These are phyloP conservation scores for Crithidia brevicula DNA, from an alignment of 208 protist genomes.

Conservation along the genomic window DNA sequence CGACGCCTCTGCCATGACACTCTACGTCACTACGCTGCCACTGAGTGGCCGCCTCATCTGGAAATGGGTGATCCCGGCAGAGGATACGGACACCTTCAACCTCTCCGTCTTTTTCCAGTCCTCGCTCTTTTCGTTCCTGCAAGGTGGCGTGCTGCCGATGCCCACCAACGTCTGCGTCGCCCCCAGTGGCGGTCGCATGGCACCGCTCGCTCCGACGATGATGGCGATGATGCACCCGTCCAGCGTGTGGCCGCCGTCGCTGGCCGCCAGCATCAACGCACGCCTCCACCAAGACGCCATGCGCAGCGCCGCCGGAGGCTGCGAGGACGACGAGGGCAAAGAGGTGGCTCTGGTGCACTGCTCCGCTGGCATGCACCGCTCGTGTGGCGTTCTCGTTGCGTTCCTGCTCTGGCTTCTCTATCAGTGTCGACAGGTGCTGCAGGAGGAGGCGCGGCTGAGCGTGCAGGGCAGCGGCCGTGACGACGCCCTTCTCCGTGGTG, in stretches of 20 bases:
- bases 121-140: conserved; percentile 64
- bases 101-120: conserved; percentile 78
- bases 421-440: conserved; percentile 33
- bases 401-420: conserved; percentile 72
- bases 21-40: conserved; percentile 49
- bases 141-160: conserved; percentile 51
- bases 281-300: conserved; percentile 16
- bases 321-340: conserved; percentile 11
- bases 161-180: conserved; percentile 10
- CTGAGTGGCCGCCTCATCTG: conserved; percentile 48
- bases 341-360: conserved; percentile 71
- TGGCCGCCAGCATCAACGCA: conserved; percentile 11
- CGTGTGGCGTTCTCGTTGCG: conserved; percentile 62
- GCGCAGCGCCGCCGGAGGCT: conserved; percentile 11
- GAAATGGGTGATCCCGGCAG: conserved; percentile 68
- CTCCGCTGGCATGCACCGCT: conserved; percentile 89
- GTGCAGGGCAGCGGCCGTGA: neutral
- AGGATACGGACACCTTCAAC: conserved; percentile 70
- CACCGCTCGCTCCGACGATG: neutral
- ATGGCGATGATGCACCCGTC: neutral
- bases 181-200: neutral
- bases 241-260: conserved; percentile 10
- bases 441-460: conserved; percentile 1
- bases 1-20: conserved; percentile 36
- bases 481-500: neutral